Percentiles rank a stretch among this genome's conserved stretches.
phyloP scores from a whole-genome alignment of 768 basidiomycete genomes.

The Candolleomyces eurysporus region DNA sequence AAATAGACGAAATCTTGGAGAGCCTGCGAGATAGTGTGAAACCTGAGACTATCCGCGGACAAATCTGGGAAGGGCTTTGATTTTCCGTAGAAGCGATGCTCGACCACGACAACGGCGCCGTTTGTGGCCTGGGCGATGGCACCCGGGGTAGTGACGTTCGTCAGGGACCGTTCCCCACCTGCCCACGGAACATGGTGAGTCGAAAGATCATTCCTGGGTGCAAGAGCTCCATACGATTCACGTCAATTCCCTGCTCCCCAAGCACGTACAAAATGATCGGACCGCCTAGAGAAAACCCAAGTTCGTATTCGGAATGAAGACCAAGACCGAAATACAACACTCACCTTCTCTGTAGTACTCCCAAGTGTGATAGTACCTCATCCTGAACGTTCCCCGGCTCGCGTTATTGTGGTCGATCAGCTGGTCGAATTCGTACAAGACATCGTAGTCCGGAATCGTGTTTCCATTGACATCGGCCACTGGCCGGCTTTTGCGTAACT shows the following conservation, averaged over 20 bases:
- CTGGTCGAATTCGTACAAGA: too few species aligned
- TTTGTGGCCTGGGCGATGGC: slow-evolving; percentile 59
- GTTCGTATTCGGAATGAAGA: not conserved
- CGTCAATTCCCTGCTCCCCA: slow-evolving; percentile 49
- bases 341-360: too few species aligned
- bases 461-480: too few species aligned
- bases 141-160: slow-evolving; percentile 63
- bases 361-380: too few species aligned
- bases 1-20: slow-evolving; percentile 73
- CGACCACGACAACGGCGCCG: slow-evolving; percentile 59
- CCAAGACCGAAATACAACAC: too few species aligned
- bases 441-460: too few species aligned
- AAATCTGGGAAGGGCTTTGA: slow-evolving; percentile 68
- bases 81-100: slow-evolving; percentile 73
- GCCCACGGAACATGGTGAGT: too few species aligned
- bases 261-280: slow-evolving; percentile 65
- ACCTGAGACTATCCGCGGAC: slow-evolving; percentile 48
- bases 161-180: slow-evolving; percentile 14
- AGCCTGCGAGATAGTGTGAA: slow-evolving; percentile 70
- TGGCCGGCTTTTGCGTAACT: too few species aligned
- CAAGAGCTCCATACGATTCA: slow-evolving; percentile 42
- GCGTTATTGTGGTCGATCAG: too few species aligned
- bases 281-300: slow-evolving; percentile 20
- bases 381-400: too few species aligned
- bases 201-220: not conserved